phyloP scores from a whole-genome alignment of 1,284 basidiomycete genomes.

The Volvariella volvacea region DNA sequence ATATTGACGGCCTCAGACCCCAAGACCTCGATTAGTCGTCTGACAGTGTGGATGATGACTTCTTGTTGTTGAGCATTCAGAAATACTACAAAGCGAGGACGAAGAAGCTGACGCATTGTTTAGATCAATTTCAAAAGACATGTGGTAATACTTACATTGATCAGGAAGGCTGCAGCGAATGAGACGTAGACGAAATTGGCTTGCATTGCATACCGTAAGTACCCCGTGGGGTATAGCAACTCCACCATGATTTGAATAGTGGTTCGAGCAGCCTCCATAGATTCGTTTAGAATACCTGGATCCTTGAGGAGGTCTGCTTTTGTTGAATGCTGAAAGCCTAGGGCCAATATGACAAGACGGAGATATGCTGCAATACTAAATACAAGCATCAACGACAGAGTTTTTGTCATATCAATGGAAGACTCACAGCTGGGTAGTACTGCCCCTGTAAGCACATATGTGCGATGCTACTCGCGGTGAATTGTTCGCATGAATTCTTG shows the following conservation, averaged over 20 bases:
- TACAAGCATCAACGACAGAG: conserved; percentile 1
- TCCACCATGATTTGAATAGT: conserved; percentile 45
- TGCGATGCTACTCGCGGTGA: conserved; percentile 23
- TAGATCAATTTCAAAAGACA: conserved; percentile 2
- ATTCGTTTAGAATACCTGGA: conserved; percentile 35
- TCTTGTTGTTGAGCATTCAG: conserved; percentile 30
- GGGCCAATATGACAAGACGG: conserved; percentile 44
- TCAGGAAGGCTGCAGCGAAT: conserved; percentile 54
- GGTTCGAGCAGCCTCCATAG: conserved; percentile 38
- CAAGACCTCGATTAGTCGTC: conserved; percentile 36
- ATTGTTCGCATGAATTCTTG: conserved; percentile 2
- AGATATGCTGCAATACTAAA: conserved; percentile 44
- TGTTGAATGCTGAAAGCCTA: conserved; percentile 39
- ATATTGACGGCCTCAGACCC: conserved; percentile 40
- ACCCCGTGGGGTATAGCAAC: conserved; percentile 37
- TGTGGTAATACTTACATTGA: conserved; percentile 35
- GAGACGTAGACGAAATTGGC: conserved; percentile 48
- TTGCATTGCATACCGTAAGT: conserved; percentile 44
- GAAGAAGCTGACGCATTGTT: conserved; percentile 41
- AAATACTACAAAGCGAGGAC: conserved; percentile 38
- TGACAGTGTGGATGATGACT: conserved; percentile 37
- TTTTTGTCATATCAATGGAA: conserved; percentile 4
- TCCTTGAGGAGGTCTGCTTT: conserved; percentile 32
- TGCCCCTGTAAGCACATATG: conserved; percentile 38
- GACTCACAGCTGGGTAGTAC: conserved; percentile 40